Conservation (phyloP, 371 early-diverging fungal genomes). For the Gilbertella persicaria region DNA sequence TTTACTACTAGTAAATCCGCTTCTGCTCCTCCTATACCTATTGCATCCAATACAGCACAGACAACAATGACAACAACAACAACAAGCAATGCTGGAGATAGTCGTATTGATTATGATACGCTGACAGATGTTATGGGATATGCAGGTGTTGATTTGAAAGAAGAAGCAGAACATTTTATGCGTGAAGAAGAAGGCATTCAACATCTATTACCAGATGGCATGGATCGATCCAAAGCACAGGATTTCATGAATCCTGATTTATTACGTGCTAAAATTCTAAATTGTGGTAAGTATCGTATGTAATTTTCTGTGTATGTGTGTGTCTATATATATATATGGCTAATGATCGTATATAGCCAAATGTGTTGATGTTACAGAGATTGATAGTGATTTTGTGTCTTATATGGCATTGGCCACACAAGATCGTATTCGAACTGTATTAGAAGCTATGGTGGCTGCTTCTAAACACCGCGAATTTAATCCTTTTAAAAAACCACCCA, state of each 20-base stretch:
- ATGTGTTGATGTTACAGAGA: slow-evolving; percentile 39
- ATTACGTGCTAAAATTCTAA: slow-evolving; percentile 43
- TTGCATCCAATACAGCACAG: slow-evolving; percentile 15
- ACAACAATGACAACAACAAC: slow-evolving; percentile 19
- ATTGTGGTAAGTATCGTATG: slow-evolving; percentile 55
- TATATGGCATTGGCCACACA: slow-evolving; percentile 75
- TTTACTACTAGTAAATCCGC: too few relatives aligned
- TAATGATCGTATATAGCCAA: too few relatives aligned
- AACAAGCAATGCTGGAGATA: slow-evolving; percentile 23
- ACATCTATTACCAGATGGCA: slow-evolving; percentile 26
- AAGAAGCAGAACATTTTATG: slow-evolving; percentile 60
- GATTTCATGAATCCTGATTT: slow-evolving; percentile 55
- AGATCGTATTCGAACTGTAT: slow-evolving; percentile 63
- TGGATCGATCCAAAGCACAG: slow-evolving; percentile 59
- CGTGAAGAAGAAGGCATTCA: slow-evolving; percentile 40
- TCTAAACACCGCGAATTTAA: slow-evolving; percentile 75
- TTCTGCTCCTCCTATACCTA: background rate
- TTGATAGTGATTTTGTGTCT: slow-evolving; percentile 68
- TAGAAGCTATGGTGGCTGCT: slow-evolving; percentile 70
- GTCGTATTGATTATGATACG: slow-evolving; percentile 60
- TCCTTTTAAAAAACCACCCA: slow-evolving; percentile 60
- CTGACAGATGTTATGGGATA: slow-evolving; percentile 86
- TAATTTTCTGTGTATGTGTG: too few relatives aligned
- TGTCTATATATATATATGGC: too few relatives aligned
- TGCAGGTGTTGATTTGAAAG: slow-evolving; percentile 83